A percentile compares a stretch with the other conserved stretches of the same genome.
Conservation (phyloP, 257 asterid species). For the Verbena officinalis region DNA sequence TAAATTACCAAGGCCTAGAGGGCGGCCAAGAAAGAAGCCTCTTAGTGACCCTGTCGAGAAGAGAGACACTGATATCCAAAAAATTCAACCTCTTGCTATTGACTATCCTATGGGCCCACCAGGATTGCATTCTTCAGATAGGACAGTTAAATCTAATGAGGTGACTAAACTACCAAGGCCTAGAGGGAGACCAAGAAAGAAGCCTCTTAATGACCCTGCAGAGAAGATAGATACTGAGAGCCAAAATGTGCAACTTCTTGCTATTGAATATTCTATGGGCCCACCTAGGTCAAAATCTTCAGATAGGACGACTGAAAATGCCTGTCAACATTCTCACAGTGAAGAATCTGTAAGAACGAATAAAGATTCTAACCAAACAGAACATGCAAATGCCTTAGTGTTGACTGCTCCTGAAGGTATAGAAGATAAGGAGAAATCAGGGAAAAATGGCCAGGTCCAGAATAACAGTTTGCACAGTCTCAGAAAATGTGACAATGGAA, state of each 20-base stretch:
- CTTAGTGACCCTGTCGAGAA: conserved; percentile 36
- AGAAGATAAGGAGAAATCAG: conserved; percentile 36
- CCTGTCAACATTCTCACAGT: conserved; percentile 9
- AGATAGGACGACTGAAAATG: conserved; percentile 30
- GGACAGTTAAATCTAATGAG: conserved; percentile 24
- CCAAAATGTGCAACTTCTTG: conserved; percentile 34
- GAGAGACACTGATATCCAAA: conserved; percentile 28
- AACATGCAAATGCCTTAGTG: conserved; percentile 17
- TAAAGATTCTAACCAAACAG: conserved; percentile 26
- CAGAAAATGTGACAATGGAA: conserved; percentile 37
- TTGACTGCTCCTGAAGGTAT: conserved; percentile 34
- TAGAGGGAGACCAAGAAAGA: conserved; percentile 52
- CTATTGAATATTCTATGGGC: conserved; percentile 38
- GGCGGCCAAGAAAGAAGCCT: conserved; percentile 52
- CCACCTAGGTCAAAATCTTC: conserved; percentile 24
- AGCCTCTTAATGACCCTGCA: conserved; percentile 37
- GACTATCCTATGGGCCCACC: conserved; percentile 20
- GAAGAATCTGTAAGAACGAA: conserved; percentile 32
- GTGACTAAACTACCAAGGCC: conserved; percentile 19
- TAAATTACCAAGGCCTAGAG: conserved; percentile 43
- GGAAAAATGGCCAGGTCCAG: conserved; percentile 30
- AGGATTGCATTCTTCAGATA: too few relatives aligned
- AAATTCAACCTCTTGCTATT: conserved; percentile 36
- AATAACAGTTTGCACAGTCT: conserved; percentile 31
- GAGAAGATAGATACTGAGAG: conserved; percentile 31